A percentile compares a stretch with the other conserved stretches of the same genome.
phyloP scores from a whole-genome alignment of 768 basidiomycete species.

The Rhizopogon rudus region DNA sequence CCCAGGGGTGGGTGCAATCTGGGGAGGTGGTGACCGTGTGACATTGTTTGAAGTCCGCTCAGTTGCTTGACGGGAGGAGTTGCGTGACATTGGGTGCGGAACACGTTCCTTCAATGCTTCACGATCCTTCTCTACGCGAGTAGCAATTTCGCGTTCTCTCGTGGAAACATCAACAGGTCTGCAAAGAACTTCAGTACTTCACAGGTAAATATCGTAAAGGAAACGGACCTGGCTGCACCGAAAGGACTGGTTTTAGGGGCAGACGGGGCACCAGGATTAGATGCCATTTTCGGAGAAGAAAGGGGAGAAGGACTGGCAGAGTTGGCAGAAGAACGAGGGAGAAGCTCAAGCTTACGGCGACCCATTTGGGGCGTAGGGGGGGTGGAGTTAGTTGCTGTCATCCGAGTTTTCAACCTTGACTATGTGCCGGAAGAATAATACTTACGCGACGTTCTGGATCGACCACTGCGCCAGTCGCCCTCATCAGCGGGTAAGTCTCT shows the following conservation, averaged over 20 bases:
- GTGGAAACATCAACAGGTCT: constrained; percentile 83
- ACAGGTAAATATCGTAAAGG: background rate
- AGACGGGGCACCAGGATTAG: constrained; percentile 33
- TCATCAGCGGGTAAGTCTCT: constrained; percentile 50
- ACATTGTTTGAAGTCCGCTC: constrained; percentile 36
- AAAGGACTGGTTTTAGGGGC: constrained; percentile 70
- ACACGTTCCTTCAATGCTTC: constrained; percentile 33
- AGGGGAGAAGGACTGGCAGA: constrained; percentile 73
- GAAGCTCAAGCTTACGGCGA: constrained; percentile 79
- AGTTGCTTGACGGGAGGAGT: constrained; percentile 40
- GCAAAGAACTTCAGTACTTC: constrained; percentile 7
- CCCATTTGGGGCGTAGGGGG: constrained; percentile 78
- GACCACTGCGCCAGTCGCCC: constrained; percentile 64
- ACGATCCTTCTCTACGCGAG: constrained; percentile 66
- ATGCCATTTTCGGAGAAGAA: constrained; percentile 70
- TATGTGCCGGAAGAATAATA: constrained; percentile 9
- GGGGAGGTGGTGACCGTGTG: constrained; percentile 29
- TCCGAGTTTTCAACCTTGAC: constrained; percentile 6
- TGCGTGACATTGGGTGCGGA: constrained; percentile 41
- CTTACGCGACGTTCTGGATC: constrained; percentile 59
- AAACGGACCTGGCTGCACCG: constrained; percentile 71
- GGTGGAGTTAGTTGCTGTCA: constrained; percentile 60
- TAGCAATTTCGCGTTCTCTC: constrained; percentile 70
- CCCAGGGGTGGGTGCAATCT: constrained; percentile 10
- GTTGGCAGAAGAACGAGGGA: constrained; percentile 67